phyloP scores from a whole-genome alignment of 257 asterid species.

The Agastache rugosa region DNA sequence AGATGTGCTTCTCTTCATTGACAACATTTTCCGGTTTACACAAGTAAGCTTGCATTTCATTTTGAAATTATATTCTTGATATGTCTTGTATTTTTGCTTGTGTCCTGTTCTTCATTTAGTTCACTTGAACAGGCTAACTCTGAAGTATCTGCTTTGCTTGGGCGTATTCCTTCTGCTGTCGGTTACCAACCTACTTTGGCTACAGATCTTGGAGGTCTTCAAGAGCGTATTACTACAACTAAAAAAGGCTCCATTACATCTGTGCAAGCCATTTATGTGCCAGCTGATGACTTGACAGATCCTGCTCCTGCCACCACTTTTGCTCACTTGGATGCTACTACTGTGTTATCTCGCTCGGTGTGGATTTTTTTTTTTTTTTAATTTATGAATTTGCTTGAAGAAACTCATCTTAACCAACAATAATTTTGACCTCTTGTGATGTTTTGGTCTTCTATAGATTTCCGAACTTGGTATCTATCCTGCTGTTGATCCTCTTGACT shows the following conservation, averaged over 20 bases:
- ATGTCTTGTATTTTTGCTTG: slow-evolving; percentile 1
- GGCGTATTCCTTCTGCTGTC: slow-evolving; percentile 99
- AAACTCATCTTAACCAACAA: not conserved
- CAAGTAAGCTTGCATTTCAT: slow-evolving; percentile 53
- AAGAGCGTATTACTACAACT: slow-evolving; percentile 95
- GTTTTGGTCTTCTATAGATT: slow-evolving; percentile 51
- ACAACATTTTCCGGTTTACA: slow-evolving; percentile 94
- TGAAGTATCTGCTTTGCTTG: slow-evolving; percentile 97
- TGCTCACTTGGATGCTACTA: slow-evolving; percentile 99
- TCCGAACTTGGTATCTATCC: slow-evolving; percentile 99
- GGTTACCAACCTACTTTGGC: slow-evolving; percentile 62
- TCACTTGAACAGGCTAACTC: slow-evolving; percentile 53
- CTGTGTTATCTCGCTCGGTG: slow-evolving; percentile 94
- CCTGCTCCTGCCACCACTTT: slow-evolving; percentile 99
- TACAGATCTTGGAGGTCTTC: slow-evolving; percentile 94
- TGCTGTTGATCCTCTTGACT: slow-evolving; percentile 95
- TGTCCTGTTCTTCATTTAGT: not conserved
- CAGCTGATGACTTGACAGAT: slow-evolving; percentile 99
- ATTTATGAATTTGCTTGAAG: slow-evolving; percentile 14
- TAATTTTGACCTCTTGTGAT: slow-evolving; percentile 9
- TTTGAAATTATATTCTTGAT: not conserved
- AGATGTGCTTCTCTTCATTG: slow-evolving; percentile 98
- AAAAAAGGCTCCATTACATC: slow-evolving; percentile 96
- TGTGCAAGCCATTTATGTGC: slow-evolving; percentile 97
- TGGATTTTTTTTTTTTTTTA: not conserved